Conservation (phyloP, 2,329 filamentous ascomycete genomes). For the Fusarium aywerte region DNA sequence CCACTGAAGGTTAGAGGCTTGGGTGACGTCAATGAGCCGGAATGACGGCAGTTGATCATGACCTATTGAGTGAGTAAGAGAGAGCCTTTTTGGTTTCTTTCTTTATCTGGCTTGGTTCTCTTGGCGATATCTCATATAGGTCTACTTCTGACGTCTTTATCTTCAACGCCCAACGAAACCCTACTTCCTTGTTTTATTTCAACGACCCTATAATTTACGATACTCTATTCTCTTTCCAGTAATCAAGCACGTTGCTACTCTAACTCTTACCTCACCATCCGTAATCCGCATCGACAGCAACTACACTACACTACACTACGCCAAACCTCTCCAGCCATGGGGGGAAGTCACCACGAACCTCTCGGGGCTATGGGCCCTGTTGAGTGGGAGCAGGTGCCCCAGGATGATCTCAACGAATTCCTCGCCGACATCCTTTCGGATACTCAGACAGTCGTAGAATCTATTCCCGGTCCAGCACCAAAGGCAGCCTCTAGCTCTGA, state of each 20-base stretch:
- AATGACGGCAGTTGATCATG: slow-evolving; percentile 37
- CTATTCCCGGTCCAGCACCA: slow-evolving; percentile 66
- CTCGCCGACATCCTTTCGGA: slow-evolving; percentile 70
- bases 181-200: slow-evolving; percentile 17
- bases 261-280: neutral
- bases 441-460: slow-evolving; percentile 78
- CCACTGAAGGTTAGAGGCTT: neutral
- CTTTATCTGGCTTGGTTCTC: slow-evolving; percentile 15
- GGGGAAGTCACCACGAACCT: slow-evolving; percentile 65
- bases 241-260: slow-evolving; percentile 3
- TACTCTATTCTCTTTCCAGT: neutral
- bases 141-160: slow-evolving; percentile 34
- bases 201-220: neutral
- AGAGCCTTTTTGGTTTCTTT: slow-evolving; percentile 12
- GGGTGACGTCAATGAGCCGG: slow-evolving; percentile 40
- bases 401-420: slow-evolving; percentile 63
- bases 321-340: slow-evolving; percentile 54
- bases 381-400: slow-evolving; percentile 60
- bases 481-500: slow-evolving; percentile 55
- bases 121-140: slow-evolving; percentile 19
- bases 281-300: neutral
- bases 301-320: neutral
- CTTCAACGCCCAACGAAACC: slow-evolving; percentile 5
- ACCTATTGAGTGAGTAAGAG: slow-evolving; percentile 12
- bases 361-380: slow-evolving; percentile 66